Evolutionary conservation across 2,329 filamentous ascomycete genomes (phyloP), one percentile per base, ranked within the genome.

Genomic region (Pseudogymnoascus sp.): DNA sequence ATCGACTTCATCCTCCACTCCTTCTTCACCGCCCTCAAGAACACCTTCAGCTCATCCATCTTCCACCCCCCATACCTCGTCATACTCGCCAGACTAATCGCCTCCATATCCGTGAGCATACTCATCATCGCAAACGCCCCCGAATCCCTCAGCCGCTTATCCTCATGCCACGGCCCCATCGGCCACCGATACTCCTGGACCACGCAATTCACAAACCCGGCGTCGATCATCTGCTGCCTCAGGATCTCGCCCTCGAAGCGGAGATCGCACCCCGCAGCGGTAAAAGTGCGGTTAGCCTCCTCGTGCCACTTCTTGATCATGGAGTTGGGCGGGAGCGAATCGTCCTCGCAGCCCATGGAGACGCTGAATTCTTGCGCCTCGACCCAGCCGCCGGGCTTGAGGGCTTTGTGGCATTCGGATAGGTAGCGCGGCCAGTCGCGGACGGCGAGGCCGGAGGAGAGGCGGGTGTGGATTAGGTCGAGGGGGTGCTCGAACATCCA

Each of bases 161-260:
- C 75, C 5, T 66, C 70, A 57, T 71, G 72, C 77, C 77, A 79
- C 8, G 74, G 71, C 7, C 76, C 76, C 34, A 79, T 70, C 1
- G 78, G 77, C 71, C 75, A 74, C 61, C 77, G 77, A 67, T 73
- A 77, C 41, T 70, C 69, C 61, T 69, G 69, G 67, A 78, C 76
- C 8, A 74, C 72, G 6, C 79, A 74, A 64, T 78, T 73, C 5
- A 73, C 73, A 67, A 79, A 79, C 6, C 78, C 78, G 6, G 73
- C 75, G 23, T 71, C 64, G 16, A 65, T 62, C 28, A 76, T 73
- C 63, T 65, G 67, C 10, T 66, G 43, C 61, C 67, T 71, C 19
- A 61, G 60, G 19, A 13, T 43, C 60, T 61, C 60, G 2, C 60
- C 60, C 1, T 43, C 37, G 36, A 63, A 13, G n/a, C 43, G 57